These are phyloP conservation scores for Cymbopogon citratus DNA, from an alignment of 176 grass and related monocot genomes.

Conservation along the genomic window DNA sequence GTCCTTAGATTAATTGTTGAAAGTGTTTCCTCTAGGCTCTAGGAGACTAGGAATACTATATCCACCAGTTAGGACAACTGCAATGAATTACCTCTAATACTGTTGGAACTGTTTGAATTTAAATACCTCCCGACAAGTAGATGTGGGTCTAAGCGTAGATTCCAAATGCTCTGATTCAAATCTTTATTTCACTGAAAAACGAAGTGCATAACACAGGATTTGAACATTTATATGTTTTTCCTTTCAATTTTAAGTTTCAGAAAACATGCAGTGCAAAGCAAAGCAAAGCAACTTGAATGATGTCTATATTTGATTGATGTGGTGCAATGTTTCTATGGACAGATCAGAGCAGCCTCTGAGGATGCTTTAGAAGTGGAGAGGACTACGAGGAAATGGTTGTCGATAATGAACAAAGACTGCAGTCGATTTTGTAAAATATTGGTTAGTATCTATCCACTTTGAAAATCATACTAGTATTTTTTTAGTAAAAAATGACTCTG, in stretches of 20 bases:
- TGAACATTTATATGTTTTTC: not conserved
- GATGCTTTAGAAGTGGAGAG: conserved; percentile 73
- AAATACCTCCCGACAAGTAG: not conserved
- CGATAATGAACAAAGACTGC: conserved; percentile 92
- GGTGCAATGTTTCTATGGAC: conserved; percentile 20
- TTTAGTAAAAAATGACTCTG: not conserved
- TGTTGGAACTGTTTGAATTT: not conserved
- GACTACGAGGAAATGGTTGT: conserved; percentile 70
- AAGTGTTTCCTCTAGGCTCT: not conserved
- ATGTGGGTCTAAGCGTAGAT: not conserved
- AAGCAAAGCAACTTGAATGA: not conserved
- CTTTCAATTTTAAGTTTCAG: not conserved
- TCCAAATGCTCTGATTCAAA: conserved; percentile 11
- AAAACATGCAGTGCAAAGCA: not conserved
- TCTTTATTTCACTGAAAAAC: not conserved
- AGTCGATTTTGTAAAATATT: conserved; percentile 99
- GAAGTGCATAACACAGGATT: not conserved
- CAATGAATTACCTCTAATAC: not conserved
- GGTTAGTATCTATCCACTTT: conserved; percentile 42
- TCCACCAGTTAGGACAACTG: not conserved
- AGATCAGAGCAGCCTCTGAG: conserved; percentile 69
- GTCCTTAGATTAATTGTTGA: not conserved
- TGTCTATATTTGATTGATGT: conserved; percentile 10
- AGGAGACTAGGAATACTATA: not conserved
- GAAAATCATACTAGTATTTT: not conserved